Percentiles rank a stretch among this genome's conserved stretches.
These are phyloP conservation scores for Colletotrichum kahawae DNA, from an alignment of 2,329 filamentous ascomycete genomes.

Conservation along the genomic window DNA sequence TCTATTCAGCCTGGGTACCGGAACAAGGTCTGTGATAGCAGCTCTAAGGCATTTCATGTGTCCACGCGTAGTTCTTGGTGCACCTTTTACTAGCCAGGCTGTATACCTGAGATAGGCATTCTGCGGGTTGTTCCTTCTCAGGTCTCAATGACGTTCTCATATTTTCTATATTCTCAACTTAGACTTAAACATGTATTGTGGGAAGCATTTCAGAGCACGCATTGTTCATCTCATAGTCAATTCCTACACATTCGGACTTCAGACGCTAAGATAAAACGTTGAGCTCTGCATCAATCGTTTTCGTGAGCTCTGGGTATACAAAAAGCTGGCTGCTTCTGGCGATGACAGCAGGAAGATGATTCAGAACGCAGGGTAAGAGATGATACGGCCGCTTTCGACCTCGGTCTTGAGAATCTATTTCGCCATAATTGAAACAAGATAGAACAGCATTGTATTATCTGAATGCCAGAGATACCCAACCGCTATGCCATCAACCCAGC, in stretches of 20 bases:
- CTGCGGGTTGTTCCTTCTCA: background rate
- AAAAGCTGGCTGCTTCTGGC: background rate
- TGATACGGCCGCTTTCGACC: background rate
- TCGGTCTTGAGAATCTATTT: background rate
- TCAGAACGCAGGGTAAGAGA: background rate
- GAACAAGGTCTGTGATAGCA: background rate
- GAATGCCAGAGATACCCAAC: fast-evolving
- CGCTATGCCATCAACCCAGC: background rate
- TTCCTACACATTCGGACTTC: fast-evolving
- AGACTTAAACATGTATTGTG: fast-evolving
- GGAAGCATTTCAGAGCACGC: too few species aligned
- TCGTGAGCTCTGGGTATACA: background rate
- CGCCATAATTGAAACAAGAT: background rate
- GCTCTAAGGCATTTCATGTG: background rate
- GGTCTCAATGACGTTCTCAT: too few species aligned
- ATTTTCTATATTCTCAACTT: too few species aligned
- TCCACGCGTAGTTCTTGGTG: background rate
- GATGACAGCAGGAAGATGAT: background rate
- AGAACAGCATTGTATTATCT: background rate
- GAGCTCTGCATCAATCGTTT: background rate
- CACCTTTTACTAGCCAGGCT: background rate
- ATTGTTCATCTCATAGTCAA: background rate
- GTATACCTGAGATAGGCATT: background rate
- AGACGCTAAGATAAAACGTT: background rate
- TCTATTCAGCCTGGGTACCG: background rate